phyloP scores from a whole-genome alignment of 306 rosid species.

The Corylus americana region DNA sequence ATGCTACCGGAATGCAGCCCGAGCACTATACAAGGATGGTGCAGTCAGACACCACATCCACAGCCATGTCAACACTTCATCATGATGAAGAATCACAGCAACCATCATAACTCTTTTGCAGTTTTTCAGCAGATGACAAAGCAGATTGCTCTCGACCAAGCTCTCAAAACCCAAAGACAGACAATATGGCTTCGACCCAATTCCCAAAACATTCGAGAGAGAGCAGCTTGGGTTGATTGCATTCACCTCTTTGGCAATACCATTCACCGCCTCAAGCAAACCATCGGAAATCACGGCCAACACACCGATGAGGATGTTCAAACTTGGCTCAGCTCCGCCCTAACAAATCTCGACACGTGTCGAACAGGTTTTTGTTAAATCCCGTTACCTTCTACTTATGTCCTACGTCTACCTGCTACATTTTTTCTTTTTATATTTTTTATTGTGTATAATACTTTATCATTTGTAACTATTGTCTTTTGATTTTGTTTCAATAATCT shows the following conservation, averaged over 20 bases:
- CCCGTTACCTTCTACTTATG: too few relatives aligned
- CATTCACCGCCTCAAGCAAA: constrained; percentile 1
- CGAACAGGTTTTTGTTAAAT: neutral
- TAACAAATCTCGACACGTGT: constrained; percentile 12
- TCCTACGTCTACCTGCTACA: too few relatives aligned
- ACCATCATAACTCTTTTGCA: neutral
- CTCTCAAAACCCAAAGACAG: neutral
- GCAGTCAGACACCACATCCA: neutral
- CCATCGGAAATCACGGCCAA: neutral
- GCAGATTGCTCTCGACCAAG: neutral
- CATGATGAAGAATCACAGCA: neutral
- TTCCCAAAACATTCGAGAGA: neutral
- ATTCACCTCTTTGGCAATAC: neutral
- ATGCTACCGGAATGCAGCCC: neutral
- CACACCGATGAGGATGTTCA: neutral
- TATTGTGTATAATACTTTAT: too few relatives aligned
- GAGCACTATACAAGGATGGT: neutral
- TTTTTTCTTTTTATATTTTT: too few relatives aligned
- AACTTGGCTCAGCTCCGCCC: constrained; percentile 12
- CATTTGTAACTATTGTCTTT: too few relatives aligned
- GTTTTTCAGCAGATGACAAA: constrained; percentile 1
- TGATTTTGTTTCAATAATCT: too few relatives aligned
- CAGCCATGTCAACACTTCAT: neutral
- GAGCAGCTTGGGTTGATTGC: neutral
- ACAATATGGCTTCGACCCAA: neutral